Conservation (phyloP, 2,329 filamentous ascomycete genomes). For the Botrytis byssoidea region DNA sequence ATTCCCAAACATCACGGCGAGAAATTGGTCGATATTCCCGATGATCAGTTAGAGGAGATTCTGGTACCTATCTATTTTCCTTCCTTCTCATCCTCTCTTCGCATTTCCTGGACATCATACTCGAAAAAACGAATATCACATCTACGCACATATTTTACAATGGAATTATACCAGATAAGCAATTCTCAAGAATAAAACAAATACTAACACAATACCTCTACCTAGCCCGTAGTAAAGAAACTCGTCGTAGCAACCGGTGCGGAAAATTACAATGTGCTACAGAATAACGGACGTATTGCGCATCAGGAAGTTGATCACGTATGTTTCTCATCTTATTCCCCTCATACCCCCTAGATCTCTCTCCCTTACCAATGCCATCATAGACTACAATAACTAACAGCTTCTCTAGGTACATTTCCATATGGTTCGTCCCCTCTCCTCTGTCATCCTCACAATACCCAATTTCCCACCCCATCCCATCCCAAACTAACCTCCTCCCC, state of each 20-base stretch:
- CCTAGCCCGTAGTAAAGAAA: constrained; percentile 77
- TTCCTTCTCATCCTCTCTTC: constrained; percentile 23
- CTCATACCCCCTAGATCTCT: background rate
- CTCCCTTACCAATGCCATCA: background rate
- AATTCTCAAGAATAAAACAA: background rate
- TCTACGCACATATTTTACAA: background rate
- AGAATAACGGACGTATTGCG: constrained; percentile 91
- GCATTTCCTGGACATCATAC: background rate
- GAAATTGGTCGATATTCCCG: constrained; percentile 89
- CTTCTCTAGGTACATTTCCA: constrained; percentile 78
- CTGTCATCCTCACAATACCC: background rate
- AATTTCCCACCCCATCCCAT: background rate
- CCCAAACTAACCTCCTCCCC: background rate
- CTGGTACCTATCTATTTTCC: constrained; percentile 54
- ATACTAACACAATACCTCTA: background rate
- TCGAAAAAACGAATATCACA: background rate
- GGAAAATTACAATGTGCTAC: constrained; percentile 85
- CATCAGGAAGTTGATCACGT: constrained; percentile 94
- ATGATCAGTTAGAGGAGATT: constrained; percentile 80
- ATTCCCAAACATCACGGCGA: constrained; percentile 94
- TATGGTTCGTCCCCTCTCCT: constrained; percentile 55
- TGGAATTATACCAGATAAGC: fast-evolving
- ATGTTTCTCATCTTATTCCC: constrained; percentile 40
- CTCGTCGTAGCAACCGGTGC: constrained; percentile 75
- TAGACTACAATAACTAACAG: background rate